Percentiles rank a stretch among this genome's conserved stretches.
These are phyloP conservation scores for Groenewaldozyma auringiensis DNA, from an alignment of 1,139 yeast species.

Conservation along the genomic window DNA sequence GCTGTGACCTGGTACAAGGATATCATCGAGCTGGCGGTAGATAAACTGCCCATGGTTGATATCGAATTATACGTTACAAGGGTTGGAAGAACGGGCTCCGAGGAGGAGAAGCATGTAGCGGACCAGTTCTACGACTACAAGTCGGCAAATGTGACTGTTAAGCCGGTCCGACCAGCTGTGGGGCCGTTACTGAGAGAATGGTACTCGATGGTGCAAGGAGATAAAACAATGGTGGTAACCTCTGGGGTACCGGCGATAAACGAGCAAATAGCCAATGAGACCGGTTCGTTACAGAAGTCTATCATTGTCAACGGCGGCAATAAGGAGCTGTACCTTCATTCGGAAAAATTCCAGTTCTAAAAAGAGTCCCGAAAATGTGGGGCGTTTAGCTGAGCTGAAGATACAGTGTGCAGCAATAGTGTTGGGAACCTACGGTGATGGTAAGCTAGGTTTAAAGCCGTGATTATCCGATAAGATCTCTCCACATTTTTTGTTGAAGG, in stretches of 20 bases:
- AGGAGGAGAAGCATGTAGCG: not conserved
- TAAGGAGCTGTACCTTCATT: constrained; percentile 47
- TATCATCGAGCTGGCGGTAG: constrained; percentile 31
- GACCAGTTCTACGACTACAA: no score
- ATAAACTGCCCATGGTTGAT: constrained; percentile 6
- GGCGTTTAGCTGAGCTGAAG: no score
- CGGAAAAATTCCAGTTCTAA: constrained; percentile 55
- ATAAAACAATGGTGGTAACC: constrained; percentile 41
- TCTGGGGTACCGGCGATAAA: constrained; percentile 48
- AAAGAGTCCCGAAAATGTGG: no score
- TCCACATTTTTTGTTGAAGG: no score
- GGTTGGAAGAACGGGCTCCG: not conserved
- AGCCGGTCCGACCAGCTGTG: constrained; percentile 34
- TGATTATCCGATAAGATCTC: no score
- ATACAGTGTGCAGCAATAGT: no score
- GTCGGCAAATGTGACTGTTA: constrained; percentile 1
- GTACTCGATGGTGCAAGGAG: constrained; percentile 22
- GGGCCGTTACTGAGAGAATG: constrained; percentile 13
- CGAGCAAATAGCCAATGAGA: constrained; percentile 38
- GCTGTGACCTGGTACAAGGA: constrained; percentile 41
- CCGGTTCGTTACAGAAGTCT: constrained; percentile 35
- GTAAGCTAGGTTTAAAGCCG: no score
- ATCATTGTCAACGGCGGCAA: constrained; percentile 26
- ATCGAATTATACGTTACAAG: constrained; percentile 3
- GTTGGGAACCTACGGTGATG: no score